Base-by-base conservation (phyloP, 768 basidiomycete species). In the Russula vinacea region DNA sequence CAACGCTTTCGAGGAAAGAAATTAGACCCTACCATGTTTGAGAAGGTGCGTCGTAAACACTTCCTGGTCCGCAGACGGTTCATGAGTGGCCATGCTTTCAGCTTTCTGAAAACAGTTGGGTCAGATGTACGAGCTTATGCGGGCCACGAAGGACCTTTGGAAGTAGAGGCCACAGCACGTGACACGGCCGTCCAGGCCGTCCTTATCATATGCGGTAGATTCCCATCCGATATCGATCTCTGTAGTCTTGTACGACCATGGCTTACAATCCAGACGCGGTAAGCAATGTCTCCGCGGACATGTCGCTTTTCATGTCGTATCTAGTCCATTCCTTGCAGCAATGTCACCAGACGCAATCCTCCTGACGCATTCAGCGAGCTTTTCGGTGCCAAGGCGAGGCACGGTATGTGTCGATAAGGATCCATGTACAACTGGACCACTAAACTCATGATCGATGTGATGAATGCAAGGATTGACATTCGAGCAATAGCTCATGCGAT, bases 81-180 rank as follows among this genome's bases (percentile, higher is more conserved):
- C 44, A 49, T 11, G 40, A 11, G 44, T 60, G 49, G 44, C 26
- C 60, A 49, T 66, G 60, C 32, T 17, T 60, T 56, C 62, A 94
- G 92, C 89, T 95, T 86, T 94, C 93, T 22, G 75, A 79, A 37
- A 96, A 72, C 96, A 99, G 73, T 78, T 98, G 5, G 91, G 91
- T 1, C 96, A 98, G 74, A 75, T 99, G 47, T 93, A 97, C 72
- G 94, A 98, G 72, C 81, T 99, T 65, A 94, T 96, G 92, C 87
- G 91, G 66, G 90, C 88, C 2, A 87, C 93, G 0, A 92, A 90
- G 72, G 88, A 88, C 66, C 81, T 96, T 37, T 96, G 91, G 92
- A 94, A 88, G 71, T 9, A 13, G 49, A 26, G 26, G 52, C 33
- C n/a, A 22, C 35, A 22, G 33, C 53, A 55, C 53, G 53, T 55